Evolutionary conservation across 345 rosid species (phyloP), one percentile per base, ranked within the genome.

Genomic region (Aquilaria sinensis): DNA sequence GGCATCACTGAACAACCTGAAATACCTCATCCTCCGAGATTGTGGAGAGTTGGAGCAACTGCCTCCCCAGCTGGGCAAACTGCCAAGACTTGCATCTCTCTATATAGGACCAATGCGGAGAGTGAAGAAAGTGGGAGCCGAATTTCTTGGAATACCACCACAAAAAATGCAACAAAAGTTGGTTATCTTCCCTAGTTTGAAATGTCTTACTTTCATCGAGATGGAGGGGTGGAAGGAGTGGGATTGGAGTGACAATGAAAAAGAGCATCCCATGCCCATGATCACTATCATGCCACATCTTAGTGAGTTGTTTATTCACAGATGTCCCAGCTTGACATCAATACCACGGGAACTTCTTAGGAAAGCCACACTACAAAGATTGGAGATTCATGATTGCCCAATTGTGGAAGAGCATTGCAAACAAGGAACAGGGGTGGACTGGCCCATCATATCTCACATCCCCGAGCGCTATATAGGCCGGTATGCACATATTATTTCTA

Each of bases 11-110:
- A 54, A 54, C 51, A 41, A 68, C 4, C 53, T 68, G n/a, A 68
- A 29, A 30, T 12, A 12, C 31, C 68, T 6, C 23, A n/a, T n/a
- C n/a, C n/a, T n/a, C n/a, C n/a, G n/a, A 14, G 9, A n/a, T 30
- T 64, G 65, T 23, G 12, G 0, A 11, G 31, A 63, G 12, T 71
- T 61, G 12, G 57, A 48, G 57, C 13, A 3, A 10, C 51, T 68
- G 47, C 63, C 53, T 30, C 53, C n/a, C n/a, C 61, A 31, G 47
- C 62, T 9, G n/a, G 76, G 72, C 31, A 53, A 45, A 13, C 31
- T 73, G 14, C 55, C 60, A 6, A 53, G 14, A 6, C 77, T 73
- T 9, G 77, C 49, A 33, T 14, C 41, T 11, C 77, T 68, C 29
- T 2, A 8, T 6, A 16, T 64, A 34, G 15, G 15, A 34, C 9